Evolutionary conservation across 495 filamentous ascomycete species (phyloP).

Genomic region (Penicillium odoratum): DNA sequence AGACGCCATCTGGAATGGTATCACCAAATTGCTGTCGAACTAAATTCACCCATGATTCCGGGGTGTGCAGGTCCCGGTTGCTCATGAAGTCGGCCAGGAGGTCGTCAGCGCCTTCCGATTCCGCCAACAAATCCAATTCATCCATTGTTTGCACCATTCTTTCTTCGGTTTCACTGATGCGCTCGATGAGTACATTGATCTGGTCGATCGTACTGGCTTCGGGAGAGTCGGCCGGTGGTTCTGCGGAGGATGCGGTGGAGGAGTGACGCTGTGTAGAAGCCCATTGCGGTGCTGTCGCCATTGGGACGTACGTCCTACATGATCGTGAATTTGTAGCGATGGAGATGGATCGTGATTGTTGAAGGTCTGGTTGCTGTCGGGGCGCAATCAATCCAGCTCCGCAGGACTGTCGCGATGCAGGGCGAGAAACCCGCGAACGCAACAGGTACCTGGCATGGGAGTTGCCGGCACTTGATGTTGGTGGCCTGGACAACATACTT

Average conservation of each 20-base stretch:
- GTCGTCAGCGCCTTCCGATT: conserved; percentile 25
- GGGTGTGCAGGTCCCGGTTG: conserved; percentile 37
- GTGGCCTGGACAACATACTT: conserved; percentile 40
- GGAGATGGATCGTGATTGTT: conserved; percentile 12
- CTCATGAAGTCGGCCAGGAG: conserved; percentile 26
- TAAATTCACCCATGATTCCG: conserved; percentile 65
- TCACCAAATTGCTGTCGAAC: conserved; percentile 77
- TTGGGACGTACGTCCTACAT: not conserved
- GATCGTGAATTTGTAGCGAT: conserved; percentile 1
- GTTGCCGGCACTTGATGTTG: conserved; percentile 31
- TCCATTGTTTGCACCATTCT: conserved; percentile 37
- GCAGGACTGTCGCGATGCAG: conserved; percentile 31
- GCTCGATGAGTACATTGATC: conserved; percentile 41
- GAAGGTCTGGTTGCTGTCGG: conserved; percentile 17
- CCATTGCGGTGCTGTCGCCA: conserved; percentile 3
- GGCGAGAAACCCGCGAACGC: conserved; percentile 18
- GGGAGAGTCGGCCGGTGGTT: conserved; percentile 12
- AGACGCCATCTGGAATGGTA: conserved; percentile 68
- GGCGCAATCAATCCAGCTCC: conserved; percentile 25
- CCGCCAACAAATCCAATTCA: conserved; percentile 25
- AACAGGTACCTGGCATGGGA: conserved; percentile 31
- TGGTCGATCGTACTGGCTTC: conserved; percentile 23
- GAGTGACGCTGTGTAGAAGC: conserved; percentile 20
- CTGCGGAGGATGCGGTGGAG: conserved; percentile 29
- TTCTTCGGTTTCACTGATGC: conserved; percentile 38